Base-by-base conservation (phyloP, 495 filamentous ascomycete genomes). In the Aspergillus wentii region DNA sequence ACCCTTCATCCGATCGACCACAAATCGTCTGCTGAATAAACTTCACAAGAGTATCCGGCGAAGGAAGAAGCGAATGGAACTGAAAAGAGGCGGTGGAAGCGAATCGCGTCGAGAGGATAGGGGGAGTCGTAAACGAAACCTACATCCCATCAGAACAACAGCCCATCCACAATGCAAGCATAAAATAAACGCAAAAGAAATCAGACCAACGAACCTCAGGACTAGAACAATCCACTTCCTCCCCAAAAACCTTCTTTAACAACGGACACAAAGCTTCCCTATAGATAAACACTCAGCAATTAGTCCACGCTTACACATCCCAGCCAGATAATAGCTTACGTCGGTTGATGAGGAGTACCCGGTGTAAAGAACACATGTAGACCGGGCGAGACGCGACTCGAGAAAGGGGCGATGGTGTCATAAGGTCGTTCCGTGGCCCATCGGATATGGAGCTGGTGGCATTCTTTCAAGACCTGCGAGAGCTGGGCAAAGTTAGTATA, bases 281-380 rank as follows among this genome's bases (percentile, higher is more conserved):
- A 46, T 19, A 42, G 18, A 38, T 18, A 15, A 17, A 25, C 36
- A 42, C 9, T 27, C 2, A 14, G 30, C 34, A 17, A 38, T 51
- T 50, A 56, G 33, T 32, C 35, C 29, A 21, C 6, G n/a, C 9
- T 10, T 17, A 17, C 27, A 39, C 17, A 28, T n/a, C 29, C 10
- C 21, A 23, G 27, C n/a, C 15, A 13, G 2, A 17, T 19, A 40
- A 9, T 27, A 25, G 50, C 58, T 57, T 48, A 27, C 22, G 45
- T 30, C 23, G 56, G 38, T 28, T 33, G n/a, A n/a, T n/a, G n/a
- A n/a, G n/a, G n/a, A n/a, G n/a, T n/a, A 64, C 59, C 34, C 7
- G 86, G 83, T 0, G 81, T 86, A 50, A 83, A 87, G 52, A 86
- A 84, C 17, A 88, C 69, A 72, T 96, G 89, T 8, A 97, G 66